Base-by-base conservation (phyloP, 495 filamentous ascomycete genomes). In the Podospora conica region DNA sequence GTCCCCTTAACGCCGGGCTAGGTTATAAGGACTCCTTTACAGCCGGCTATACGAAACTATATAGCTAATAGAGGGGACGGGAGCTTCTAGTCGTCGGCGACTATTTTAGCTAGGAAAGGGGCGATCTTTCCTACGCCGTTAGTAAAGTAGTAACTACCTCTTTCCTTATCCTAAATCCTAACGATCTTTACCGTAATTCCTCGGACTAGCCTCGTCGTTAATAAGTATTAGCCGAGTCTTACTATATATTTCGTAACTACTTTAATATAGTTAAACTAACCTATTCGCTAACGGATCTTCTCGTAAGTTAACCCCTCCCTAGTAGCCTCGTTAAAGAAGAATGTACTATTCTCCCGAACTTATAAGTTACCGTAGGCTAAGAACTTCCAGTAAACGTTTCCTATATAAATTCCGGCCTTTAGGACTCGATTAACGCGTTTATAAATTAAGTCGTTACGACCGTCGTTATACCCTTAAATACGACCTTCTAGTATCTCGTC, bases 101-200 rank as follows among this genome's bases (percentile, higher is more conserved):
- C 83, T 73, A 93, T 84, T 33, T 84, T 75, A 0, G 92, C 91
- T 31, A 97, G 81, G 68, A 90, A 87, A 5, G 76, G 76, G 0
- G 94, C 96, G 31, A 99, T 95, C 76, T 91, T 96, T 12, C 96
- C 96, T 54, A 98, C 91, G 3, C 95, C 96, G 74, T 98, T 96
- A 1, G 92, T 93, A 74, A 98, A 98, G 58, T 74, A 86, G 73
- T 83, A 87, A 0, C 81, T 84, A 57, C 88, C 86, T 7, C 83
- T 82, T 48, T 84, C 79, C 8, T 96, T 80, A 64, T 98, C 95
- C 2, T 79, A 62, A 12, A 88, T 86, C 3, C 76, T 71, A 20
- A 78, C 77, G 8, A 81, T 76, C 8, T 56, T 68, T 0, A 85
- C 74, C 3, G 74, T 74, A 11, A 80, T 76, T 25, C 76, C 76